These are phyloP conservation scores for Sarocladium strictum DNA, from an alignment of 2,329 filamentous ascomycete genomes.

Conservation along the genomic window DNA sequence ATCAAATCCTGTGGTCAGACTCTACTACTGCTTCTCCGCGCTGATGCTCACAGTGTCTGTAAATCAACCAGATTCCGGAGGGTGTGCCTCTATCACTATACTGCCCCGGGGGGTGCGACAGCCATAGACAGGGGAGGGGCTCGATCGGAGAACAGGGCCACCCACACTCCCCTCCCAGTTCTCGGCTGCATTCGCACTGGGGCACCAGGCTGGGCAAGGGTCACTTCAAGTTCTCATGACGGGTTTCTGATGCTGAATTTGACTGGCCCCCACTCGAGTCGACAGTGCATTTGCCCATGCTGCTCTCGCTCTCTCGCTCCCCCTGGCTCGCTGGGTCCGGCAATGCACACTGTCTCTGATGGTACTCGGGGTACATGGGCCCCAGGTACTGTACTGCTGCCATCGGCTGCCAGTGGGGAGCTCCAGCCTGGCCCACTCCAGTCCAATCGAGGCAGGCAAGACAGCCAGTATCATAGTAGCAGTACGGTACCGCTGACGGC, in stretches of 20 bases:
- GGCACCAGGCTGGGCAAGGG: slow-evolving; percentile 7
- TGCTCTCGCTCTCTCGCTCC: background rate
- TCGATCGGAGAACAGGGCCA: slow-evolving; percentile 8
- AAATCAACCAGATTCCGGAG: background rate
- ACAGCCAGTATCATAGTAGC: too few species aligned
- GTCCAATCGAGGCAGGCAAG: background rate
- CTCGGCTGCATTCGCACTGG: slow-evolving; percentile 1
- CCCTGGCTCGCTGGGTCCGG: slow-evolving; percentile 4
- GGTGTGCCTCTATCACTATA: background rate
- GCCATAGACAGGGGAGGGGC: background rate
- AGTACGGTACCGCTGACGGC: background rate
- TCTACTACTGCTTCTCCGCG: too few species aligned
- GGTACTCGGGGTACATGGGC: slow-evolving; percentile 1
- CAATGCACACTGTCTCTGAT: background rate
- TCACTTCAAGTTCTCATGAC: background rate
- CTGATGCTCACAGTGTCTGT: background rate
- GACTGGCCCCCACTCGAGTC: slow-evolving; percentile 1
- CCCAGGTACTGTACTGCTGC: background rate
- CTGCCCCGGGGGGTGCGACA: background rate
- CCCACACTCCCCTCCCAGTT: background rate
- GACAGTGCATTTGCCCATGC: background rate
- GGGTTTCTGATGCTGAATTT: slow-evolving; percentile 2
- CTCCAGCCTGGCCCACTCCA: background rate
- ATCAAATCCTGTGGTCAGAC: too few species aligned
- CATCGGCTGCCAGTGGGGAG: background rate